A percentile compares a stretch with the other conserved stretches of the same genome.
phyloP scores from a whole-genome alignment of 1,284 basidiomycete species.

The Apiotrichum sp. region DNA sequence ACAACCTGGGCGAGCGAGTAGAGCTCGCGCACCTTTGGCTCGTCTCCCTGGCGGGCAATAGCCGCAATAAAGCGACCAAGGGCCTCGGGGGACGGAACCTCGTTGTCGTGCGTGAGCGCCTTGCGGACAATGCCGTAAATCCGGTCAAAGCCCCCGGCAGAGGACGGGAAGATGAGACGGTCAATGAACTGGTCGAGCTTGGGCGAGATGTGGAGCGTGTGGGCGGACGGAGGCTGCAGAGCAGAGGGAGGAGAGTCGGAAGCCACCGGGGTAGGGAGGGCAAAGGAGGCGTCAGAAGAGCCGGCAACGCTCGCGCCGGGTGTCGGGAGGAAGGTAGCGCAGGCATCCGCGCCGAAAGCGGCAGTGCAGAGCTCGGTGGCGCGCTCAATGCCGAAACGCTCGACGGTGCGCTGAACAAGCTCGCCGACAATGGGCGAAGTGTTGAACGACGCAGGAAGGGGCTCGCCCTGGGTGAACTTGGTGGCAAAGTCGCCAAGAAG shows the following conservation, averaged over 20 bases:
- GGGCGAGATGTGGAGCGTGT: conserved; percentile 14
- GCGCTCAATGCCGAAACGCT: conserved; percentile 40
- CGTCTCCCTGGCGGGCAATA: conserved; percentile 59
- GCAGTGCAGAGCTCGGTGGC: conserved; percentile 17
- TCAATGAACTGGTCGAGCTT: conserved; percentile 19
- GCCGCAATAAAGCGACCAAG: conserved; percentile 62
- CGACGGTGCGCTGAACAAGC: conserved; percentile 13
- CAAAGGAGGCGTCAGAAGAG: conserved; percentile 9
- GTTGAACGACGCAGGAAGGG: conserved; percentile 41
- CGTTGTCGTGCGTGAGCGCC: conserved; percentile 16
- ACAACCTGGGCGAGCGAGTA: conserved; percentile 67
- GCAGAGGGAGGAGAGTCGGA: conserved; percentile 4
- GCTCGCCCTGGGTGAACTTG: neutral
- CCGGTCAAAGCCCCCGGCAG: conserved; percentile 6
- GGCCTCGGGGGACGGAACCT: conserved; percentile 34
- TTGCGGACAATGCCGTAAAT: conserved; percentile 13
- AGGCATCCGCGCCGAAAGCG: conserved; percentile 19
- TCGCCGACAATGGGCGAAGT: conserved; percentile 41
- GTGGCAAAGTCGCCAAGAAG: conserved; percentile 50
- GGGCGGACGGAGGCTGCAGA: conserved; percentile 12
- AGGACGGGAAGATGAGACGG: conserved; percentile 4
- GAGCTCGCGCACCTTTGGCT: conserved; percentile 59
- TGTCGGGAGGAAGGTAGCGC: conserved; percentile 14
- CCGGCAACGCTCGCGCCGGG: neutral
- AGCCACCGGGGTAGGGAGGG: conserved; percentile 8